Evolutionary conservation across 768 basidiomycete genomes (phyloP).

Genomic region (Megacollybia marginata): DNA sequence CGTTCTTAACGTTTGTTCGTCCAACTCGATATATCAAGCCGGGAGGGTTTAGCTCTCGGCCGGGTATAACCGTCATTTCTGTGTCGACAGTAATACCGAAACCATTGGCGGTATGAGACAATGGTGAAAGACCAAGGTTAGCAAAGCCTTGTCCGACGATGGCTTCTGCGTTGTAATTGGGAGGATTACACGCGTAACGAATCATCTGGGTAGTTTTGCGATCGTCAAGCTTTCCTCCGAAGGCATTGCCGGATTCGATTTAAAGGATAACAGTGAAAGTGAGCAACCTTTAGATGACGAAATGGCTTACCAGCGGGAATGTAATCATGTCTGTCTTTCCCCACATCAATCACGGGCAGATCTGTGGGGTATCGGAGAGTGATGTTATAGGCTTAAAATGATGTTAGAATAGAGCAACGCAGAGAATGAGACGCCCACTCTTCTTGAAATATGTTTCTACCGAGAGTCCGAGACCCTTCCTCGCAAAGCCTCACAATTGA

Average conservation of each 20-base stretch:
- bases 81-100: slow-evolving; percentile 53
- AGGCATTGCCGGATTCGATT: slow-evolving; percentile 52
- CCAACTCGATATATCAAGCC: slow-evolving; percentile 46
- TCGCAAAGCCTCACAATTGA: slow-evolving; percentile 44
- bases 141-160: slow-evolving; percentile 56
- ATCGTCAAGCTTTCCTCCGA: slow-evolving; percentile 52
- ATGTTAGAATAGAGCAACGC: not conserved
- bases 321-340: not conserved
- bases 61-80: slow-evolving; percentile 60
- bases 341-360: slow-evolving; percentile 48
- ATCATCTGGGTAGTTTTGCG: slow-evolving; percentile 68
- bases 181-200: slow-evolving; percentile 55
- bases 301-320: slow-evolving; percentile 28
- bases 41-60: slow-evolving; percentile 56
- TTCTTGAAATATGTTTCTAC: slow-evolving; percentile 57
- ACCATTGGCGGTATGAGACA: slow-evolving; percentile 30
- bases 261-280: slow-evolving; percentile 47
- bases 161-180: slow-evolving; percentile 46
- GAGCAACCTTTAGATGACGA: slow-evolving; percentile 17
- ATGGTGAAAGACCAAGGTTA: slow-evolving; percentile 39
- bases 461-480: slow-evolving; percentile 42
- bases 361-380: slow-evolving; percentile 36
- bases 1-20: slow-evolving; percentile 39
- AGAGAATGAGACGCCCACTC: slow-evolving; percentile 33
- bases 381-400: slow-evolving; percentile 45